Evolutionary conservation across 2,329 filamentous ascomycete species (phyloP), one percentile per base, ranked within the genome.

Genomic region (Pyrenophora teres): DNA sequence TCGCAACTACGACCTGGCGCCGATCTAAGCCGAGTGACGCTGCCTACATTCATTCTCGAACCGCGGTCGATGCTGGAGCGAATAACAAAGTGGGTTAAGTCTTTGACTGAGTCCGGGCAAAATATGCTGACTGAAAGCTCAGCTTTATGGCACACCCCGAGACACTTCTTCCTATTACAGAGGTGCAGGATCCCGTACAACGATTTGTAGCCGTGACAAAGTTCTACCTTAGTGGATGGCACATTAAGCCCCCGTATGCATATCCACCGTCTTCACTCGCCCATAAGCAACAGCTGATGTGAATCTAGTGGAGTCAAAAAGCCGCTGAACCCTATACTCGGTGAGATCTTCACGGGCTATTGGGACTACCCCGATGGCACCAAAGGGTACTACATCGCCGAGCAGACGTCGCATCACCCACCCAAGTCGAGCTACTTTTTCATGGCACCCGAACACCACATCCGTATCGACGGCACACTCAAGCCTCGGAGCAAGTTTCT

Each of bases 101-200:
- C n/a, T 8, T 15, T 19, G 13, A 21, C 21, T 2, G 8, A 13
- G 16, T 4, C 16, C 6, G 9, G 27, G 25, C 16, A 13, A 15
- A 12, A n/a, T 30, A 42, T 50, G 50, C 59, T 65, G 44, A 72
- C 64, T 25, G 44, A 37, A 35, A 31, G 45, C 38, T 53, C 71
- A 97, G 92, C 80, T 99, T 99, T 81, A 99, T 99, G 94, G 95
- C 93, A 66, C 94, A 99, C 72, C 94, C 94, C 35, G 94, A 99
- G 76, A 95, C 92, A 69, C 87, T 99, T 27, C 85, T 99, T 4
- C 87, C 89, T 30, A 94, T 97, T 74, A 84, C 93, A 38, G 79
- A 85, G 40, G 89, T 97, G 64, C 89, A 97, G 44, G 93, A 99
- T 69, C 93, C 94, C 1, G 80, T 91, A 50, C 81, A 93, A 68